Percentiles rank a stretch among this genome's conserved stretches.
These are phyloP conservation scores for Volvox carteri DNA, from an alignment of 163 green algal genomes.

Conservation along the genomic window DNA sequence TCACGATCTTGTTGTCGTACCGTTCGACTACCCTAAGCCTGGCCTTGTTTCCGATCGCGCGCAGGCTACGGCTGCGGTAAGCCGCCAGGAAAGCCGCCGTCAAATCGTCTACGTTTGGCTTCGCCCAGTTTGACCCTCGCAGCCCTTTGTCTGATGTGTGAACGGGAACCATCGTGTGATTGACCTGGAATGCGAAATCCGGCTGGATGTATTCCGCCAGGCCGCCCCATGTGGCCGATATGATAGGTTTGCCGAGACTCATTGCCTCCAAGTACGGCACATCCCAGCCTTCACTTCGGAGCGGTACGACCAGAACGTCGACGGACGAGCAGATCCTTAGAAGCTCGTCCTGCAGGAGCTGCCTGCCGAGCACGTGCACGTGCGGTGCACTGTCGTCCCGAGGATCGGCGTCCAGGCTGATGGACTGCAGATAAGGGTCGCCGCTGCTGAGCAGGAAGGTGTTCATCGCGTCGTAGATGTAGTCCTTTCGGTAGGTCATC, in stretches of 20 bases:
- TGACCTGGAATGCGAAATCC: neutral
- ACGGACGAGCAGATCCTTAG: neutral
- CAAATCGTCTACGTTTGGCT: neutral
- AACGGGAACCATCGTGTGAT: neutral
- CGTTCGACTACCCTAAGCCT: neutral
- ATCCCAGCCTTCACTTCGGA: slow-evolving; percentile 1
- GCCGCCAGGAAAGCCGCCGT: neutral
- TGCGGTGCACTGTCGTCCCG: neutral
- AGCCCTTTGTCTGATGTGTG: neutral
- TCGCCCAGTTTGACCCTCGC: neutral
- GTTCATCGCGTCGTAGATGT: slow-evolving; percentile 2
- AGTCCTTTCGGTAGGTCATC: neutral
- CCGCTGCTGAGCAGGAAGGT: neutral
- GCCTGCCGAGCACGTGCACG: neutral
- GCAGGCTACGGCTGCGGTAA: neutral
- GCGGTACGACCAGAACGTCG: neutral
- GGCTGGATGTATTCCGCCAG: slow-evolving; percentile 7
- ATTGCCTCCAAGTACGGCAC: slow-evolving; percentile 9
- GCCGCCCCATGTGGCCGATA: neutral
- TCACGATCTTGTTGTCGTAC: slow-evolving; percentile 10
- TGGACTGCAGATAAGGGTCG: neutral
- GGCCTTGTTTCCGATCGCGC: neutral
- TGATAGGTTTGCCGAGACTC: slow-evolving; percentile 4
- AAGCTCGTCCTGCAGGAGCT: neutral
- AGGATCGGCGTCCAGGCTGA: neutral